Evolutionary conservation across 2,329 filamentous ascomycete genomes (phyloP), one percentile per base, ranked within the genome.

Genomic region (Dactylellina sp.): DNA sequence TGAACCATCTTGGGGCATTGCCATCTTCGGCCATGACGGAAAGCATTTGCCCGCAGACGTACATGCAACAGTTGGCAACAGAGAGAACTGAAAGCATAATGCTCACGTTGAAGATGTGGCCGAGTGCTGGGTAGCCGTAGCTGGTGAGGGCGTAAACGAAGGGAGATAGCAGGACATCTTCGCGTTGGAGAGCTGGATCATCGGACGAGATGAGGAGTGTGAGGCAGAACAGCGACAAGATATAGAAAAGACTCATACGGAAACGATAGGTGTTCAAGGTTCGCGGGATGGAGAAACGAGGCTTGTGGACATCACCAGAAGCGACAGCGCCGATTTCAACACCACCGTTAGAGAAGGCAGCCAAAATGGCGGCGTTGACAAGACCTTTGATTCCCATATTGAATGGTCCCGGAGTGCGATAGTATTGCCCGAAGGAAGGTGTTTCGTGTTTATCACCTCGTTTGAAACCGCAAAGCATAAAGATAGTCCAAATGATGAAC

Each of bases 171-270:
- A 72, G 2, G 16, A 75, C 63, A 22, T 75, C 63, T 16, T 57
- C 55, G 4, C 47, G 35, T 14, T 68, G 40, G 40, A 75, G 62
- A 32, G 25, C 60, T 39, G 55, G 62, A 49, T 75, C 71, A 16
- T 75, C 62, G 25, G 61, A 66, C 12, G 55, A 52, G 22, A 68
- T 40, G 16, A 75, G 62, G 22, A 66, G 63, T n/a, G 63, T 60
- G 20, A 75, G 49, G 40, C 63, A 68, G 55, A 75, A 68, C 7
- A 75, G 56, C 14, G 71, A 66, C 20, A 55, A 42, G 37, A 75
- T 66, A 49, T 75, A 75, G 62, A 75, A 75, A 49, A 75, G 63
- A 68, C 24, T 39, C 71, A 75, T 75, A 42, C 71, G 71, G 71
- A 75, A 75, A 42, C 61, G 62, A 35, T 62, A 75, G n/a, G 71